Evolutionary conservation across 2,329 filamentous ascomycete genomes (phyloP), one percentile per base, ranked within the genome.

Genomic region (Neonectria punicea): DNA sequence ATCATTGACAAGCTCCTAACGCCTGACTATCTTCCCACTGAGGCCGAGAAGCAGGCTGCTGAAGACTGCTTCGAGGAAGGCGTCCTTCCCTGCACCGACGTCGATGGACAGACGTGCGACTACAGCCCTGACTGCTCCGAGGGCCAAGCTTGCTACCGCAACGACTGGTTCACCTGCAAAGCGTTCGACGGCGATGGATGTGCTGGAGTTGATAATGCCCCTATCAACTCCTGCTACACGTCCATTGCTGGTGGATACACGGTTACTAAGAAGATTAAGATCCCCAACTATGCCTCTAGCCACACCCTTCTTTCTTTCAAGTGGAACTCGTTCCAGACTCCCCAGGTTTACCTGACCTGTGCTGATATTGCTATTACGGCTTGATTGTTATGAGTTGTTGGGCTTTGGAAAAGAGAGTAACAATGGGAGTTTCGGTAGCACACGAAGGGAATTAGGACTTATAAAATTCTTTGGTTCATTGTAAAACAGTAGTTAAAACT

Each of bases 161-260:
- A 86, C 58, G 82, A 86, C 72, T 87, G 85, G 85, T 87, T 86
- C 67, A 86, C 84, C 0, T 87, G 85, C 77, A 80, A 84, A 53
- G 78, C 76, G 2, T 85, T 83, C 66, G 72, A 74, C 2, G 67
- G 53, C 14, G 63, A 0, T 64, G 77, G 80, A 14, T 77, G 80
- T 22, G 78, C 67, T 4, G 83, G 83, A 2, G 85, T 86, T 30
- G 84, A 86, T 65, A 76, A 76, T 39, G 77, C 83, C 0, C 65
- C 76, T 0, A 73, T 82, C 1, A 76, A 78, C n/a, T 84, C 82
- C 0, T 87, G 84, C 73, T 80, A 76, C 55, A 87, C 85, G 0
- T 83, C 81, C 16, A 87, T 87, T 49, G 78, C 85, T 0, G 85
- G 84, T 5, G 85, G 85, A 0, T 87, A 85, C 70, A 84, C 82